Percentiles rank a stretch among this genome's conserved stretches.
Conservation (phyloP, 108 stramenopile genomes). For the Nitzschia putrida region DNA sequence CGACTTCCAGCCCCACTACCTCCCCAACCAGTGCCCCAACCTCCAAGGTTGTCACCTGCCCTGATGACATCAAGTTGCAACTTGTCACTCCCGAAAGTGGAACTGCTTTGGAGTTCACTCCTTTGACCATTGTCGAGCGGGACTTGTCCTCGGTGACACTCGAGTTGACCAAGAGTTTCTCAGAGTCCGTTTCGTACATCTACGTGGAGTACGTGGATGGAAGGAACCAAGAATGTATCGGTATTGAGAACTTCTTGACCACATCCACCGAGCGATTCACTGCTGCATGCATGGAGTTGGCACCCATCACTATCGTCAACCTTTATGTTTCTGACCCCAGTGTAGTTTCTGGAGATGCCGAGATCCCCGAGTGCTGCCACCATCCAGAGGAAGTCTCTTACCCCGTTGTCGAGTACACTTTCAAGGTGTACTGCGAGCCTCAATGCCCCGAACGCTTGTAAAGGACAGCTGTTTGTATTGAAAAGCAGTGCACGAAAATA, state of each 20-base stretch:
- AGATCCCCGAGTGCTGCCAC: constrained; percentile 28
- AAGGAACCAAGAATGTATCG: neutral
- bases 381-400: neutral
- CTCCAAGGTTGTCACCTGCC: neutral
- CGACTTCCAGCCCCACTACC: constrained; percentile 1
- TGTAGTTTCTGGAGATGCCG: neutral
- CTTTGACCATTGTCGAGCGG: neutral
- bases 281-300: constrained; percentile 7
- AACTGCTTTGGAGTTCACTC: neutral
- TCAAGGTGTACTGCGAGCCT: constrained; percentile 19
- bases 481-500: too few species aligned
- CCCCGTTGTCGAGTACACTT: constrained; percentile 21
- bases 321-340: neutral
- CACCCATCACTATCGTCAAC: constrained; percentile 11
- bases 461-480: too few species aligned
- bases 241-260: neutral
- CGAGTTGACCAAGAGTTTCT: neutral
- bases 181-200: neutral
- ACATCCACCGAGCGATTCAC: neutral
- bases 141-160: neutral
- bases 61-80: neutral
- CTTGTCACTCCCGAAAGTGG: neutral
- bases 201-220: neutral
- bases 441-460: constrained; percentile 5
- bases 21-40: constrained; percentile 7